Conservation (phyloP, 805 yeast species). For the Yarrowia hollandica region DNA sequence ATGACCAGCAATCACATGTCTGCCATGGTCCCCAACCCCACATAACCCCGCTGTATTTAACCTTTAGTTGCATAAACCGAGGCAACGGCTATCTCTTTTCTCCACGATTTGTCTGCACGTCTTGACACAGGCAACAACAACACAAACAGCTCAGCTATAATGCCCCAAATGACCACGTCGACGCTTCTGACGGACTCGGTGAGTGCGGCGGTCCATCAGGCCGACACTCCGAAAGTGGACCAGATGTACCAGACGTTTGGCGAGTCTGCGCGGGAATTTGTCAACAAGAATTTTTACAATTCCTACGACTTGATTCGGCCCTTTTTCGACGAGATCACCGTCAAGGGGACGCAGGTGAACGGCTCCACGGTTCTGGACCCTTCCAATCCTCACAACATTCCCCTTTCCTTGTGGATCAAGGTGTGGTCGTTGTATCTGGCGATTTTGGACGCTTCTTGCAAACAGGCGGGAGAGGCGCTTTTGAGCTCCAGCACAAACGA, state of each 20-base stretch:
- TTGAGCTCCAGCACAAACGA: neutral
- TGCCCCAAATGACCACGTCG: constrained; percentile 19
- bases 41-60: no score
- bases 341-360: constrained; percentile 1
- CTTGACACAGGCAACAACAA: no score
- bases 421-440: constrained; percentile 27
- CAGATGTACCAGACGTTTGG: constrained; percentile 27
- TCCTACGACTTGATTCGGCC: constrained; percentile 26
- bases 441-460: constrained; percentile 24
- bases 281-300: constrained; percentile 29
- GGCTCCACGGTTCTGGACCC: neutral
- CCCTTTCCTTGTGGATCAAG: constrained; percentile 22
- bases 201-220: neutral
- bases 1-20: no score
- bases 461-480: constrained; percentile 17
- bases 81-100: no score
- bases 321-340: constrained; percentile 23
- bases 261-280: constrained; percentile 27
- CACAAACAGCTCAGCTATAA: neutral
- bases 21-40: no score
- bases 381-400: neutral
- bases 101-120: no score
- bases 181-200: constrained; percentile 13
- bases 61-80: no score
- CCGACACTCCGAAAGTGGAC: neutral